These are phyloP conservation scores for Westerdykella aurantiaca DNA, from an alignment of 2,329 filamentous ascomycete species.

Conservation along the genomic window DNA sequence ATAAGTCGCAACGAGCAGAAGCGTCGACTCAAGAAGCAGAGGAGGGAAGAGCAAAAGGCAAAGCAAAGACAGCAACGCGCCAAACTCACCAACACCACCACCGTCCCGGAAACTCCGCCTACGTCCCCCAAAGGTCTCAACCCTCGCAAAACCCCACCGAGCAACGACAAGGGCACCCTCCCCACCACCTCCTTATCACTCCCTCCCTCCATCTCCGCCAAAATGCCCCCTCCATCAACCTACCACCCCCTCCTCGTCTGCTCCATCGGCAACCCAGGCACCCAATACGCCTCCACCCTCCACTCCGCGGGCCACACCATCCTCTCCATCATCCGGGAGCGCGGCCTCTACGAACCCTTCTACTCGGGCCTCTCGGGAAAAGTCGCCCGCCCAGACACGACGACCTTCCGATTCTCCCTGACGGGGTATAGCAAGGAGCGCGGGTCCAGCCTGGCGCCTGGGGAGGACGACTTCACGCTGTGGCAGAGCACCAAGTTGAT, in stretches of 20 bases:
- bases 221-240: conserved; percentile 21
- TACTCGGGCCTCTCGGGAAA: conserved; percentile 25
- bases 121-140: too few species aligned
- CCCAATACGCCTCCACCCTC: conserved; percentile 66
- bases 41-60: conserved; percentile 18
- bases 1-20: background rate
- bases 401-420: conserved; percentile 41
- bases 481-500: conserved; percentile 73
- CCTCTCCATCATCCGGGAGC: conserved; percentile 46
- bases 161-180: conserved; percentile 4
- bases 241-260: conserved; percentile 62
- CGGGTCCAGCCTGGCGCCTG: conserved; percentile 1
- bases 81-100: background rate
- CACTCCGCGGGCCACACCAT: conserved; percentile 84
- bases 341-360: conserved; percentile 24
- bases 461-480: conserved; percentile 51
- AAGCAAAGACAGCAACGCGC: conserved; percentile 9
- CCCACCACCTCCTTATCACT: background rate
- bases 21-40: background rate
- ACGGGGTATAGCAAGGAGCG: conserved; percentile 17
- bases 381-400: conserved; percentile 23
- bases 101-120: conserved; percentile 6
- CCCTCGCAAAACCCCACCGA: conserved; percentile 12
- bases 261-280: conserved; percentile 75
- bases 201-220: background rate